Base-by-base conservation (phyloP, 306 rosid species). In the Abrus pulchellus region DNA sequence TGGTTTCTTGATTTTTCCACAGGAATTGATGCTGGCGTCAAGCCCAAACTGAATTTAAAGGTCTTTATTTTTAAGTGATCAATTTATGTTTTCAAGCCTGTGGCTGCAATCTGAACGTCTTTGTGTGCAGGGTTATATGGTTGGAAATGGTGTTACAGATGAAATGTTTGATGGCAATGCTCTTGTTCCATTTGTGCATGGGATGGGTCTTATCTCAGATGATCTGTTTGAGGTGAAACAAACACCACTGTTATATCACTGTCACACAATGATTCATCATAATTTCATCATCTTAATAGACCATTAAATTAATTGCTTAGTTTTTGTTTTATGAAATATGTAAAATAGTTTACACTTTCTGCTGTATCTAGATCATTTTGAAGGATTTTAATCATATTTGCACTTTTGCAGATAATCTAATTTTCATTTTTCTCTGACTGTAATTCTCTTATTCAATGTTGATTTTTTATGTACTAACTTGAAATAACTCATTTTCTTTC, bases 81-180 rank as follows among this genome's bases (percentile, higher is more conserved):
- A 75, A 38, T 48, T 64, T 78, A 63, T 84, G 61, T 80, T 76
- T 74, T 86, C 32, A 72, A 67, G 53, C 44, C 53, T 68, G 40
- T 36, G 64, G 80, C 44, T 38, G 64, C 59, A 57, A 74, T 55
- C 83, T 86, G 77, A 82, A 63, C 62, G 47, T 81, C 52, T n/a
- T 57, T 70, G 20, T 34, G 27, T 74, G 80, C 87, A 95, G 99
- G 99, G 99, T 61, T 95, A 90, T 84, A 29, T 95, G 80, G 97
- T 95, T 76, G 99, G 99, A 82, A 95, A 95, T 87, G 99, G 99
- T 48, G 97, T 95, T 44, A 62, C 97, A 2, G 99, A 95, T 87
- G 88, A 89, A 2, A 48, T 9, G 30, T 65, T 89, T n/a, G 99
- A 93, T 82, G 99, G 97, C 73, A 95, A 93, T 80, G 99, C 99